phyloP scores from a whole-genome alignment of 441 rosid species.

The Kokia cookei region DNA sequence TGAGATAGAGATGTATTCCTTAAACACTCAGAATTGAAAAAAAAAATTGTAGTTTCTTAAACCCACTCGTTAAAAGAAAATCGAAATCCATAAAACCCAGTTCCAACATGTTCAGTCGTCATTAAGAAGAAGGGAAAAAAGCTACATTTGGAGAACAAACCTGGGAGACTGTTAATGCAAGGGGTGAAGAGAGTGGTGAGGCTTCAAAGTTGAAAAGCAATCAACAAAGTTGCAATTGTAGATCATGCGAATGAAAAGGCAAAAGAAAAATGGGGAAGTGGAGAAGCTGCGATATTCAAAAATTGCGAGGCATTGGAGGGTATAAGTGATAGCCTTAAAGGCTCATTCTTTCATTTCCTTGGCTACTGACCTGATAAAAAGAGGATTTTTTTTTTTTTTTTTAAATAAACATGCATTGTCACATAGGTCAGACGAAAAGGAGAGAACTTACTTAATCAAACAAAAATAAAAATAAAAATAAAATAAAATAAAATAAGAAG shows the following conservation, averaged over 20 bases:
- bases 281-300: not conserved
- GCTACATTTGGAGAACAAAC: constrained; percentile 2
- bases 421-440: not conserved
- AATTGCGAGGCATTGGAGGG: not conserved
- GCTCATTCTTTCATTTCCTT: not conserved
- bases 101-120: not conserved
- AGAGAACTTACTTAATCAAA: not conserved
- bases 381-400: not conserved
- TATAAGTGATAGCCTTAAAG: not conserved
- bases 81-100: not conserved
- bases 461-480: not conserved
- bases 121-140: not conserved
- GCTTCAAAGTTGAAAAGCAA: not conserved
- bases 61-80: not conserved
- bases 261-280: not conserved
- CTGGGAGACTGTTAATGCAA: not conserved
- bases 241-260: not conserved
- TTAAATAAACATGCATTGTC: not conserved
- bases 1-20: not conserved
- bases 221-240: not conserved
- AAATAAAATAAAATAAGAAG: not conserved
- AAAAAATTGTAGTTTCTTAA: not conserved
- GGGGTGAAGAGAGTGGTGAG: no score
- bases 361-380: not conserved
- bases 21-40: not conserved